Evolutionary conservation across 768 basidiomycete genomes (phyloP), one percentile per base, ranked within the genome.

Genomic region (Rhodotorula babjevae): DNA sequence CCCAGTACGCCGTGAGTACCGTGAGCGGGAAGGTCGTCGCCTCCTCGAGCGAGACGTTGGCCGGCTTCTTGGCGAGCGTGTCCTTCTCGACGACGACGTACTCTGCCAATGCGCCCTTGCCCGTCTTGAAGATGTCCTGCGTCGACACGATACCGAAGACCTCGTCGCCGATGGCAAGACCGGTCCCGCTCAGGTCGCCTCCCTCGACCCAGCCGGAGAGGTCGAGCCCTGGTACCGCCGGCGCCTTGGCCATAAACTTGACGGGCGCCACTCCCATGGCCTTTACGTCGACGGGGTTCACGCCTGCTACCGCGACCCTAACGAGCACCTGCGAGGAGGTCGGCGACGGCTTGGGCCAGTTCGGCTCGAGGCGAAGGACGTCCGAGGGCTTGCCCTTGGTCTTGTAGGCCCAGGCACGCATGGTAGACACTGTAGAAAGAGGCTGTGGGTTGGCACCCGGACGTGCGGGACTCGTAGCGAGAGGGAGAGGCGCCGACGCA

Each of bases 251-350:
- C 16, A 87, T 0, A 47, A 44, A 68, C n/a, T 23, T 61, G 85
- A 82, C 53, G 83, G 84, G 18, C 87, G 88, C 25, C 85, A 25
- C 2, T 81, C 2, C 78, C 85, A 89, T 85, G 2, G 86, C 0
- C 77, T 89, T 90, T 79, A 84, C 87, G 0, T 85, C 87, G 53
- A 69, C 27, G 49, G 72, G 64, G 89, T 92, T 92, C 52, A 91
- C 81, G 1, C 88, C 88, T 0, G 84, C 85, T 18, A 86, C 85
- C 33, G 81, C 80, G 9, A 87, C 83, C 68, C 83, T 83, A 63
- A 88, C 82, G 25, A 87, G 83, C 21, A 88, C 36, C 23, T 36
- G 36, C n/a, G 75, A 61, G 21, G 77, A 71, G 0, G 53, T 15
- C 12, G 85, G 81, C 19, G 81, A 78, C 1, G 84, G 80, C 25